phyloP scores from a whole-genome alignment of 306 rosid species.

The Dryas alaskensis region DNA sequence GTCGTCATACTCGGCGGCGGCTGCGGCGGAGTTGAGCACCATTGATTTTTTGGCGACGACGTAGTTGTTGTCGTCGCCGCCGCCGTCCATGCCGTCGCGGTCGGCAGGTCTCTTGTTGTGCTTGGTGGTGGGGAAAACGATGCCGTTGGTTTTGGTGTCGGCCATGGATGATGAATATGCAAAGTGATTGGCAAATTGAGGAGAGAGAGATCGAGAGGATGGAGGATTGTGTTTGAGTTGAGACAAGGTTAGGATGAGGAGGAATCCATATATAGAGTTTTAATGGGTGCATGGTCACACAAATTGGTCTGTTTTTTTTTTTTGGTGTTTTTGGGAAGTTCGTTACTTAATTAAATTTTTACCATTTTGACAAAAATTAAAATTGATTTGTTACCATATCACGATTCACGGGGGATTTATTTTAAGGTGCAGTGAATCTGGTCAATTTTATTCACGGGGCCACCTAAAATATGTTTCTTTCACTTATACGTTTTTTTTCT shows the following conservation, averaged over 20 bases:
- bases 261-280: no score
- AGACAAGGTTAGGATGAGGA: no score
- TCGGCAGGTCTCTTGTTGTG: constrained; percentile 36
- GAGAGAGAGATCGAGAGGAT: no score
- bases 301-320: not conserved
- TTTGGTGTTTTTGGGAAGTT: not conserved
- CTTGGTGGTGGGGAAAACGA: constrained; percentile 19
- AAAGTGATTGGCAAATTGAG: no score
- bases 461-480: no score
- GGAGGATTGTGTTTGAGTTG: no score
- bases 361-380: no score
- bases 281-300: no score
- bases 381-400: not conserved
- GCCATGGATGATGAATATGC: constrained; percentile 31
- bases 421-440: constrained; percentile 27
- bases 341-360: no score
- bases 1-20: constrained; percentile 20
- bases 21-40: not conserved
- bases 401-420: not conserved
- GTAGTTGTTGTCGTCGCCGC: not conserved
- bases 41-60: constrained; percentile 41
- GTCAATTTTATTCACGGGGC: constrained; percentile 7
- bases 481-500: no score
- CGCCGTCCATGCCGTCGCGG: constrained; percentile 28
- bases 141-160: constrained; percentile 28